phyloP scores from a whole-genome alignment of 2,329 filamentous ascomycete species.

The Penicillium sp. region DNA sequence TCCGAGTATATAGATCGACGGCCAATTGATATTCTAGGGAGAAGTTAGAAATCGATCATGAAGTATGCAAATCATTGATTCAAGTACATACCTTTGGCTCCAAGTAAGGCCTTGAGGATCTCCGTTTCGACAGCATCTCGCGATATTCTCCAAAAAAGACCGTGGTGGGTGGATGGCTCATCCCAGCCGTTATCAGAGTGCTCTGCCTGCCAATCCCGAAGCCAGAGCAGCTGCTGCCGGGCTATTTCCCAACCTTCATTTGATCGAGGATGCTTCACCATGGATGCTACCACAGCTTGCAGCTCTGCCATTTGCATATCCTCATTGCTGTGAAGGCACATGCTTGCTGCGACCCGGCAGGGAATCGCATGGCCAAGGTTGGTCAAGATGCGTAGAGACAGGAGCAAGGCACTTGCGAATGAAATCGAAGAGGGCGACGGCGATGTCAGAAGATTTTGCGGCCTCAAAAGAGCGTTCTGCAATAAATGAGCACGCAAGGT shows the following conservation, averaged over 20 bases:
- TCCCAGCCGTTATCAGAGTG: conserved; percentile 18
- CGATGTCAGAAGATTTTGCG: conserved; percentile 43
- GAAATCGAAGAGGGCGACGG: conserved; percentile 41
- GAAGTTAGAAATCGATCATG: conserved; percentile 13
- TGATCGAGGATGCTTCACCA: conserved; percentile 45
- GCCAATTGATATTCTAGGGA: conserved; percentile 42
- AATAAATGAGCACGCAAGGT: conserved; percentile 43
- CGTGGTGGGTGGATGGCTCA: conserved; percentile 38
- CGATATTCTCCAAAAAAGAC: conserved; percentile 52
- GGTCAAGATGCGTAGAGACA: conserved; percentile 42
- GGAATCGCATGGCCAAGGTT: conserved; percentile 39
- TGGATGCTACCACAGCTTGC: conserved; percentile 52
- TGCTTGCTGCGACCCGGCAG: conserved; percentile 43
- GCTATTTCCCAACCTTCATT: conserved; percentile 51
- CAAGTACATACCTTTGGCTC: conserved; percentile 40
- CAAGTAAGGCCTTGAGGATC: conserved; percentile 57
- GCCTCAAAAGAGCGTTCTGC: conserved; percentile 41
- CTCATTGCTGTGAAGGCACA: conserved; percentile 55
- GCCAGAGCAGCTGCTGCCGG: conserved; percentile 57
- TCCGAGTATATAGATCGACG: conserved; percentile 41
- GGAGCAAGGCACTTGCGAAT: conserved; percentile 43
- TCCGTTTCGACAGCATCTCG: conserved; percentile 55
- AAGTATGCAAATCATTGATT: neutral
- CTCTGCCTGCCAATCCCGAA: conserved; percentile 58
- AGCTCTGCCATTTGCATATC: conserved; percentile 56